A percentile compares a stretch with the other conserved stretches of the same genome.
Conservation (phyloP, 495 filamentous ascomycete species). For the Astrothelium macrocarpum region DNA sequence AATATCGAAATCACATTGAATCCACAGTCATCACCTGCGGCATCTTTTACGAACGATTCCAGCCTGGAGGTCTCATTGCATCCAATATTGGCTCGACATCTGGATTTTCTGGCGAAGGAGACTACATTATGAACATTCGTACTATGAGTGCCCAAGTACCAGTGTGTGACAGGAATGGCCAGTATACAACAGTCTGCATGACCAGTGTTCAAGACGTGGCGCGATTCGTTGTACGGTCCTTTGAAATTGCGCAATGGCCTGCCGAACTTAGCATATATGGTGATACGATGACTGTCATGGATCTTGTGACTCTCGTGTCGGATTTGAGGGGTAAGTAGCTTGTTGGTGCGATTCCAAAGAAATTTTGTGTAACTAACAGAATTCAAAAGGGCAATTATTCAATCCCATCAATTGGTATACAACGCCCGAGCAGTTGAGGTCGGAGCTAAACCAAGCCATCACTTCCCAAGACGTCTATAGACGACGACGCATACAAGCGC, state of each 20-base stretch:
- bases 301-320: slow-evolving; percentile 22
- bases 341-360: not conserved
- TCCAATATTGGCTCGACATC: slow-evolving; percentile 44
- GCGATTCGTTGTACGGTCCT: slow-evolving; percentile 52
- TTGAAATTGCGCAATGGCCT: slow-evolving; percentile 55
- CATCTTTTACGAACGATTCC: slow-evolving; percentile 67
- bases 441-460: slow-evolving; percentile 26
- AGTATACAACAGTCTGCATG: slow-evolving; percentile 48
- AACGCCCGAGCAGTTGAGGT: slow-evolving; percentile 17
- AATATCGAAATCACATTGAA: slow-evolving; percentile 45
- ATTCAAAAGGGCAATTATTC: slow-evolving; percentile 11
- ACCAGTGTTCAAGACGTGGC: slow-evolving; percentile 60
- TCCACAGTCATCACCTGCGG: slow-evolving; percentile 64
- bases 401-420: slow-evolving; percentile 14
- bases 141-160: slow-evolving; percentile 50
- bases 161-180: slow-evolving; percentile 38
- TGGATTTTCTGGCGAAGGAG: slow-evolving; percentile 45
- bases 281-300: slow-evolving; percentile 39
- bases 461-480: slow-evolving; percentile 17
- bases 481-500: slow-evolving; percentile 26
- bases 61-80: slow-evolving; percentile 48
- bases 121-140: slow-evolving; percentile 54
- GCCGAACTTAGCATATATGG: slow-evolving; percentile 56
- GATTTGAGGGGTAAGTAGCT: slow-evolving; percentile 24
- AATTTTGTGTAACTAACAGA: not conserved